These are phyloP conservation scores for Lactarius evosmus DNA, from an alignment of 768 basidiomycete species.

Conservation along the genomic window DNA sequence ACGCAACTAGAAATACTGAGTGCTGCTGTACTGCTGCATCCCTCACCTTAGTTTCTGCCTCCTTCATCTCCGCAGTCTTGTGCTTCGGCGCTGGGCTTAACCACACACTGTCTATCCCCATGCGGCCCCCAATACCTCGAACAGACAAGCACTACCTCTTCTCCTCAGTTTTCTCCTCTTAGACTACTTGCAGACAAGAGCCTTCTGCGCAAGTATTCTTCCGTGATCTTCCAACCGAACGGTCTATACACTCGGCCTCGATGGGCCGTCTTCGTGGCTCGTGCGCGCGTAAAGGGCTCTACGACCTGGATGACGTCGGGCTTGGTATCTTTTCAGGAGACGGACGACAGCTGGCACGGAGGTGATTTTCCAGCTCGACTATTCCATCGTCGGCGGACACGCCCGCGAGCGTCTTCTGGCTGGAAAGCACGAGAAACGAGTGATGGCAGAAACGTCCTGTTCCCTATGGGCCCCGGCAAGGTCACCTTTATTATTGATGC, in stretches of 20 bases:
- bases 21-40: too few species aligned
- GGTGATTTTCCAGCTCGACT: constrained; percentile 83
- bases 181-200: constrained; percentile 47
- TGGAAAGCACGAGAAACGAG: constrained; percentile 84
- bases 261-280: constrained; percentile 88
- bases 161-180: background rate
- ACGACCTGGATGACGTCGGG: constrained; percentile 95
- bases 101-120: too few species aligned
- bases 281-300: constrained; percentile 82
- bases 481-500: constrained; percentile 99
- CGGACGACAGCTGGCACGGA: constrained; percentile 56
- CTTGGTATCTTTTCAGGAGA: constrained; percentile 59
- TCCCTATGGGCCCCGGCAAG: constrained; percentile 98
- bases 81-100: too few species aligned
- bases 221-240: constrained; percentile 70
- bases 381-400: constrained; percentile 91
- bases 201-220: constrained; percentile 59
- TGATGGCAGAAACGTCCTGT: constrained; percentile 96
- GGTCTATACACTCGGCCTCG: constrained; percentile 92
- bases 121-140: too few species aligned
- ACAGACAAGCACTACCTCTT: too few species aligned
- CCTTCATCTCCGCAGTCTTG: too few species aligned
- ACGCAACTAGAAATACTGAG: too few species aligned
- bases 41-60: too few species aligned
- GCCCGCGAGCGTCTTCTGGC: constrained; percentile 80